Conservation (phyloP, 176 grass and related monocot genomes). For the Chrysopogon serrulatus region DNA sequence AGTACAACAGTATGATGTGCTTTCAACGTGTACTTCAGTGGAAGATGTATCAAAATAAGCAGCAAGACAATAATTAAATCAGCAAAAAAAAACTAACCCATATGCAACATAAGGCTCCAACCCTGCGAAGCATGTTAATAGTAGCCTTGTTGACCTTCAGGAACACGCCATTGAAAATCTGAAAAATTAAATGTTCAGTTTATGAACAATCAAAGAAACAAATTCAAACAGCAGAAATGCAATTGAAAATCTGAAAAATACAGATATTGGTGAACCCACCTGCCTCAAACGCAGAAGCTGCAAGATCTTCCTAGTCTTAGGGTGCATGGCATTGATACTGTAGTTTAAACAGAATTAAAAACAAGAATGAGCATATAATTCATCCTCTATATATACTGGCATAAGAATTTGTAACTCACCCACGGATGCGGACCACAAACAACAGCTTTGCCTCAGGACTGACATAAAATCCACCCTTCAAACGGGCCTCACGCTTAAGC, state of each 20-base stretch:
- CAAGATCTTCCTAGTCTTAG: slow-evolving; percentile 85
- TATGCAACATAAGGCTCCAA: slow-evolving; percentile 97
- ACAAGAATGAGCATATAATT: neutral
- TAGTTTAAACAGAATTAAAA: slow-evolving; percentile 1
- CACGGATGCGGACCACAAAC: slow-evolving; percentile 85
- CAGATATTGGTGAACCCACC: slow-evolving; percentile 22
- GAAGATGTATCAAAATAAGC: neutral
- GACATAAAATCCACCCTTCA: slow-evolving; percentile 99
- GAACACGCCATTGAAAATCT: slow-evolving; percentile 96
- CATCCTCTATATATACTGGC: neutral
- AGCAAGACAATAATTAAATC: neutral
- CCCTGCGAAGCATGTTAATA: slow-evolving; percentile 87
- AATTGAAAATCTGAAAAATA: neutral
- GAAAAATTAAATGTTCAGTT: neutral
- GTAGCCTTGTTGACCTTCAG: slow-evolving; percentile 97
- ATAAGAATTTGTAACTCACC: slow-evolving; percentile 27
- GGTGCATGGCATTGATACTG: slow-evolving; percentile 99
- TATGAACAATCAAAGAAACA: neutral
- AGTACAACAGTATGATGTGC: neutral
- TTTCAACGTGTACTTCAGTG: neutral
- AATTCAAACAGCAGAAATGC: neutral
- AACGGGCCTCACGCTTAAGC: slow-evolving; percentile 85
- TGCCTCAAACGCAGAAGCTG: slow-evolving; percentile 90
- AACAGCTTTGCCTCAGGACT: slow-evolving; percentile 80
- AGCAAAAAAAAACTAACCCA: slow-evolving; percentile 41